Evolutionary conservation across 2,329 filamentous ascomycete genomes (phyloP).

Genomic region (Sporothrix globosa): DNA sequence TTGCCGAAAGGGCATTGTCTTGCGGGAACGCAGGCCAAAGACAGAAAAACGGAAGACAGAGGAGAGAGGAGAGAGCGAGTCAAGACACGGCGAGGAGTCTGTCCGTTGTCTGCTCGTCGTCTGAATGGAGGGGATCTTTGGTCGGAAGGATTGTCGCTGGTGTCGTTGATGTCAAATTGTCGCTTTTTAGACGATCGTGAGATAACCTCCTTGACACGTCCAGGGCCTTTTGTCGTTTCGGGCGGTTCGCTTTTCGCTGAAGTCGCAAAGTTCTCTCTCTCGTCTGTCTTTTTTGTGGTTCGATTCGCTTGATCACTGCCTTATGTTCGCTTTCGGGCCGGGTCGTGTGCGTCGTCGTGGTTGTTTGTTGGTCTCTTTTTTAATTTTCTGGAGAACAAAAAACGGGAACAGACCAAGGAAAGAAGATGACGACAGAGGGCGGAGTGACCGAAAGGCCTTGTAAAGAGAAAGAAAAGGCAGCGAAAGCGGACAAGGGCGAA

Average conservation of each 20-base stretch:
- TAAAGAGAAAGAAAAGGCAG: slow-evolving; percentile 1
- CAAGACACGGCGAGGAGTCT: not conserved
- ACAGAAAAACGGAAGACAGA: not conserved
- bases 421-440: slow-evolving; percentile 18
- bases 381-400: not conserved
- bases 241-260: not conserved
- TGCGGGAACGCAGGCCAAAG: not conserved
- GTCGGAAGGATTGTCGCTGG: too few relatives aligned
- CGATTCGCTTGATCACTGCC: not conserved
- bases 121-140: too few relatives aligned
- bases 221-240: not conserved
- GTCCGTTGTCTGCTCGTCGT: too few relatives aligned
- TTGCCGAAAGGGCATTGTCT: slow-evolving; percentile 27
- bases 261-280: not conserved
- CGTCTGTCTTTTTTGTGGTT: not conserved
- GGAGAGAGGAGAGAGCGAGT: not conserved
- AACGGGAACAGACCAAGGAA: not conserved
- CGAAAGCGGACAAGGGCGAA: slow-evolving; percentile 12
- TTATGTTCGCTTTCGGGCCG: not conserved
- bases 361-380: slow-evolving; percentile 11
- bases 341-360: not conserved
- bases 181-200: not conserved
- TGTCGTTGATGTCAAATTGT: too few relatives aligned
- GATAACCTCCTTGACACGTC: not conserved
- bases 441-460: not conserved